Evolutionary conservation across 805 yeast genomes (phyloP).

Genomic region (Kuraishia piskuri): DNA sequence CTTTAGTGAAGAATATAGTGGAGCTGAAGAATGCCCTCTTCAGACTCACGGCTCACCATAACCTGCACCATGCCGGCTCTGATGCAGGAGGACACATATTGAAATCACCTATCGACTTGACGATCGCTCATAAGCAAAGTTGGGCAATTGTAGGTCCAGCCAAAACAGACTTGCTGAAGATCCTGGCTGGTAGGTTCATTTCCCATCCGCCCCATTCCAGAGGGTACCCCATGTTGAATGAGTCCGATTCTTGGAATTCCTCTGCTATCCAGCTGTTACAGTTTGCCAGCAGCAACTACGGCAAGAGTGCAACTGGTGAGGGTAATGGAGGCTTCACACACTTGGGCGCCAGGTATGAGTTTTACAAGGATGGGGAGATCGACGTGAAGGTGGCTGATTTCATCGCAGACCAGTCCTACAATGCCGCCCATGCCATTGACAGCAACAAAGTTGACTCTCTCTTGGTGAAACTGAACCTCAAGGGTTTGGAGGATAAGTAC

Average conservation of each 20-base stretch:
- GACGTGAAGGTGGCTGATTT: conserved; percentile 63
- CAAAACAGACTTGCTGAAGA: conserved; percentile 44
- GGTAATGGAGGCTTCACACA: conserved; percentile 51
- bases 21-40: not conserved
- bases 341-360: conserved; percentile 84
- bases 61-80: not conserved
- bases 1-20: not conserved
- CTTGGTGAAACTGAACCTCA: conserved; percentile 42
- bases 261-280: conserved; percentile 31
- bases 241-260: conserved; percentile 30
- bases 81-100: not conserved
- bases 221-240: conserved; percentile 40
- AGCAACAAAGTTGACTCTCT: conserved; percentile 29
- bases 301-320: conserved; percentile 20
- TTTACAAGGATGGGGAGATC: conserved; percentile 65
- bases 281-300: conserved; percentile 25
- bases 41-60: not conserved
- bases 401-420: conserved; percentile 47
- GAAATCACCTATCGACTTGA: not conserved
- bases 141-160: conserved; percentile 15
- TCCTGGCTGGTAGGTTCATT: conserved; percentile 46
- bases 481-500: conserved; percentile 60
- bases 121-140: not conserved
- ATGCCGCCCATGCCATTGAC: conserved; percentile 27
- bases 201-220: conserved; percentile 46